Conservation (phyloP, 305 asterid genomes). For the Coffea humblotiana region DNA sequence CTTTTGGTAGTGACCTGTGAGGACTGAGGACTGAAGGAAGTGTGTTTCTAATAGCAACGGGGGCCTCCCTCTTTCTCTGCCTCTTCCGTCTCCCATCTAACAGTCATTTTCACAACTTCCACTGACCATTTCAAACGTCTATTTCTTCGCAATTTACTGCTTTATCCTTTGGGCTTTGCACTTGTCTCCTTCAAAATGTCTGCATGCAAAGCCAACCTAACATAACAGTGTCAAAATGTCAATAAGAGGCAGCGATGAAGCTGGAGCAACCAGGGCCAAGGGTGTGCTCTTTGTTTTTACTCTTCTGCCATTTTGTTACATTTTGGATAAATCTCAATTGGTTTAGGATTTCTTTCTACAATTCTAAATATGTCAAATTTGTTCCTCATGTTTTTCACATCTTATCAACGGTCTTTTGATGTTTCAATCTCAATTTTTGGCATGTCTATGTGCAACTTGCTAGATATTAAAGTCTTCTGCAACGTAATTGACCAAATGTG, state of each 20-base stretch:
- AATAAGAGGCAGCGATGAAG: not conserved
- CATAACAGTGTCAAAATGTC: too few relatives aligned
- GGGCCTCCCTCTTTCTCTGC: constrained; percentile 21
- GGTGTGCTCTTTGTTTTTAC: not conserved
- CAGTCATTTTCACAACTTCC: constrained; percentile 46
- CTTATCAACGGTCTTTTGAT: too few relatives aligned
- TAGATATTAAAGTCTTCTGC: too few relatives aligned
- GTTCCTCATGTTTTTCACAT: too few relatives aligned
- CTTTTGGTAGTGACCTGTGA: constrained; percentile 36
- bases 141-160: constrained; percentile 22
- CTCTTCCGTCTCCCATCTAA: constrained; percentile 19
- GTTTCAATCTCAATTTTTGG: too few relatives aligned
- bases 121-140: constrained; percentile 45
- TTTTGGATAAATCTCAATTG: not conserved
- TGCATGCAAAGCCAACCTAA: constrained; percentile 9
- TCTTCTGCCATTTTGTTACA: not conserved
- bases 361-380: too few relatives aligned
- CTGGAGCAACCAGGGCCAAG: not conserved
- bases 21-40: constrained; percentile 6
- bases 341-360: not conserved
- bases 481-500: too few relatives aligned
- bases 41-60: constrained; percentile 22
- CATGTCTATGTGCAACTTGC: too few relatives aligned
- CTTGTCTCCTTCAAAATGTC: not conserved
- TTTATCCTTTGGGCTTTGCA: constrained; percentile 1